phyloP scores from a whole-genome alignment of 2,329 filamentous ascomycete species.

The Septoria linicola region DNA sequence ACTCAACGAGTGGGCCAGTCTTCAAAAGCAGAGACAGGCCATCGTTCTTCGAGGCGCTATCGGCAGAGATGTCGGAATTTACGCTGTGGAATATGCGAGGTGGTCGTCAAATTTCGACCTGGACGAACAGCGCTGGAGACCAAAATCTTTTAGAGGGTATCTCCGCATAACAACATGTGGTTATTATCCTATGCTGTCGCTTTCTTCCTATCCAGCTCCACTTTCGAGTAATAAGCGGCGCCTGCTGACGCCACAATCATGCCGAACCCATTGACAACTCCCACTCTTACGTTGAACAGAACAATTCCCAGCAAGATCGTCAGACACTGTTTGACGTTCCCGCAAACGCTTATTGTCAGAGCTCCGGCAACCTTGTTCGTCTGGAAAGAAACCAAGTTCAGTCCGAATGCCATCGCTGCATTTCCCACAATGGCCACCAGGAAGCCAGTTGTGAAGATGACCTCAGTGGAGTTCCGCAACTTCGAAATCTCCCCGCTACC shows the following conservation, averaged over 20 bases:
- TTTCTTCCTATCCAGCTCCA: slow-evolving; percentile 54
- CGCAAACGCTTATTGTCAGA: slow-evolving; percentile 40
- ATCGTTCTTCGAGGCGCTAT: too few relatives aligned
- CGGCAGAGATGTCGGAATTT: too few relatives aligned
- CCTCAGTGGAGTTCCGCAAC: slow-evolving; percentile 26
- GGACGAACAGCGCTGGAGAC: too few relatives aligned
- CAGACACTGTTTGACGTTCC: slow-evolving; percentile 41
- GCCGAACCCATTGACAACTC: slow-evolving; percentile 51
- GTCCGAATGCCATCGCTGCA: slow-evolving; percentile 37
- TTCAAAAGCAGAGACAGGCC: too few relatives aligned
- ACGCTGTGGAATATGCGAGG: too few relatives aligned
- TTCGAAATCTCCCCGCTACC: slow-evolving; percentile 42
- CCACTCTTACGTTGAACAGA: slow-evolving; percentile 39
- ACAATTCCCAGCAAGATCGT: slow-evolving; percentile 42
- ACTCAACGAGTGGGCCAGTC: too few relatives aligned
- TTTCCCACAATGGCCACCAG: slow-evolving; percentile 35
- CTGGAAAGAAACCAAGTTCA: slow-evolving; percentile 42
- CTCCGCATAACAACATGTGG: too few relatives aligned
- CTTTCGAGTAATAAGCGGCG: slow-evolving; percentile 59
- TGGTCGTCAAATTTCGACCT: too few relatives aligned
- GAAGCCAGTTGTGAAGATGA: slow-evolving; percentile 28
- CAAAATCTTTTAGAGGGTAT: too few relatives aligned
- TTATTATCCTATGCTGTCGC: slow-evolving; percentile 1
- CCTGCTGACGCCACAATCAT: slow-evolving; percentile 58
- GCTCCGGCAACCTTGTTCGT: slow-evolving; percentile 43